Evolutionary conservation across 75 land plant genomes (phyloP), one percentile per base, ranked within the genome.

Genomic region (Pinus albicaulis): DNA sequence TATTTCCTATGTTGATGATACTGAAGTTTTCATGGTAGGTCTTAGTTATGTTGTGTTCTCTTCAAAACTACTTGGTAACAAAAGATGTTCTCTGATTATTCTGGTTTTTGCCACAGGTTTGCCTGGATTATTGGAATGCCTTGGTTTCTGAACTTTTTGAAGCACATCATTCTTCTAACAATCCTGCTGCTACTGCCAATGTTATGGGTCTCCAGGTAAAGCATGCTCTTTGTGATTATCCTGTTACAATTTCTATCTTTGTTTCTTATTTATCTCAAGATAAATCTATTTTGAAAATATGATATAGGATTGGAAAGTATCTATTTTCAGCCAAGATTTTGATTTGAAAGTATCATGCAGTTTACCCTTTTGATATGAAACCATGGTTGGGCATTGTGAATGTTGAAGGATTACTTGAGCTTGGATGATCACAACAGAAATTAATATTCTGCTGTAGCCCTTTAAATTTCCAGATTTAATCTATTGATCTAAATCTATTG

Each of bases 101-200:
- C 1, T 65, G 56, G 25, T 59, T 56, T n/a, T 57, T 12, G 16
- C 8, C 73, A 64, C 60, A 96, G 99, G 99, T 98, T 72, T 98
- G 98, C 80, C 80, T 98, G 94, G 99, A 98, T 77, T 98, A 95
- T 79, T 98, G 99, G 99, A 95, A 98, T 79, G 82, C 89, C 15
- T 78, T 93, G 7, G 98, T 98, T 15, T 78, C 87, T 26, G 91
- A 98, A 76, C 86, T 98, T 13, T 98, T 93, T 83, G 91, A 93
- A 77, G 83, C 95, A 11, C 95, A 94, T 44, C 79, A 88, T 80
- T 87, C 89, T 68, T 53, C 91, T 76, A 93, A 92, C 59, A 88
- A 90, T 81, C 90, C 96, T 65, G 82, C 89, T 22, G 81, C 80
- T 75, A 48, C 89, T 76, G 94, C 87, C 62, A 82, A 52, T 79